phyloP scores from a whole-genome alignment of 208 protist species.

The Crithidia expoeki region DNA sequence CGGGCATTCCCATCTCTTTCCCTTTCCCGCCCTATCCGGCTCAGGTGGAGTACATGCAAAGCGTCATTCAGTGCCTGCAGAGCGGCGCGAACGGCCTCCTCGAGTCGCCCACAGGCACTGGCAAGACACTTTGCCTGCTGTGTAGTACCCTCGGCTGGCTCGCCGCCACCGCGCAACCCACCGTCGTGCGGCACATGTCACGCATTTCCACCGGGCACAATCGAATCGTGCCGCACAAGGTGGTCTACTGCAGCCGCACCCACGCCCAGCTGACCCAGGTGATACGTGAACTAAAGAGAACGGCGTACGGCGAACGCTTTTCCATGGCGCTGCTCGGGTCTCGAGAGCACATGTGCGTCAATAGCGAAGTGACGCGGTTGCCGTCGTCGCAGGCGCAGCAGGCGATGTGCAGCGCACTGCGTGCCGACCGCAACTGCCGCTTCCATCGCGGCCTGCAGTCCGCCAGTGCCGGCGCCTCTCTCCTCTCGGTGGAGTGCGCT shows the following conservation, averaged over 20 bases:
- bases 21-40: slow-evolving; percentile 94
- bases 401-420: slow-evolving; percentile 69
- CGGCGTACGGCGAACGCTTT: slow-evolving; percentile 76
- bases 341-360: slow-evolving; percentile 97
- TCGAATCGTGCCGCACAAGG: slow-evolving; percentile 12
- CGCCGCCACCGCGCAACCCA: slow-evolving; percentile 7
- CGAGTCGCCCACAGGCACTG: slow-evolving; percentile 97
- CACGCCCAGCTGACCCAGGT: slow-evolving; percentile 98
- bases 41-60: slow-evolving; percentile 96
- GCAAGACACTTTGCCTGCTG: slow-evolving; percentile 98
- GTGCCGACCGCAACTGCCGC: slow-evolving; percentile 72
- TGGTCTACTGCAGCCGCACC: slow-evolving; percentile 98
- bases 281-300: slow-evolving; percentile 95
- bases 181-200: slow-evolving; percentile 5
- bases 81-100: slow-evolving; percentile 91
- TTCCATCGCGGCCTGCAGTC: slow-evolving; percentile 68
- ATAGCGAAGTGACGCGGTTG: slow-evolving; percentile 82
- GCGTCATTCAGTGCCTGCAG: slow-evolving; percentile 91
- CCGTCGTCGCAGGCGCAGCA: slow-evolving; percentile 70
- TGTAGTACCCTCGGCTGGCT: slow-evolving; percentile 94
- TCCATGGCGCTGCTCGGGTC: slow-evolving; percentile 93
- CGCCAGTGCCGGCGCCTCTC: slow-evolving; percentile 17
- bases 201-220: background rate
- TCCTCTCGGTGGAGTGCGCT: slow-evolving; percentile 32
- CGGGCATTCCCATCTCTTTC: slow-evolving; percentile 74